Conservation (phyloP, 371 early-diverging fungal genomes). For the Circinella minor region DNA sequence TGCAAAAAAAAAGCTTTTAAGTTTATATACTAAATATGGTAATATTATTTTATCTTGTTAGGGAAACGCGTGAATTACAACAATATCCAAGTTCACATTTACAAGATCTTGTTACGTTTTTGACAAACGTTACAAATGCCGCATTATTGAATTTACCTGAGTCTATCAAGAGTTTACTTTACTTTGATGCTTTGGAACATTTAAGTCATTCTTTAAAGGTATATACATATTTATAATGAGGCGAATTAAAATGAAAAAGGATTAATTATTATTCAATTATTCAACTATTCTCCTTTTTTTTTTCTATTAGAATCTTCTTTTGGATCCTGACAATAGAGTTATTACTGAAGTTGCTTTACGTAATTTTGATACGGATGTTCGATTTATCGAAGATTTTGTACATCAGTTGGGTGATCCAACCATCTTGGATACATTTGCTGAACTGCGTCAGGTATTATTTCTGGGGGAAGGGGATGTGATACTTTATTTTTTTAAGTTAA, state of each 20-base stretch:
- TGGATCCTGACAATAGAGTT: slow-evolving; percentile 66
- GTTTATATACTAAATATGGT: too few species aligned
- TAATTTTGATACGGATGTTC: slow-evolving; percentile 74
- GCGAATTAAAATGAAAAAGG: neutral
- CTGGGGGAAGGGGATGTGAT: too few species aligned
- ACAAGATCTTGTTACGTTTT: slow-evolving; percentile 74
- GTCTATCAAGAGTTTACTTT: slow-evolving; percentile 69
- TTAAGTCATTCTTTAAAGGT: slow-evolving; percentile 70
- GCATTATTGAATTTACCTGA: slow-evolving; percentile 74
- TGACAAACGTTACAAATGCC: slow-evolving; percentile 73
- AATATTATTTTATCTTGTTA: slow-evolving; percentile 5
- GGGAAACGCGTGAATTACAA: slow-evolving; percentile 45
- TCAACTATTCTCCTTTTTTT: neutral
- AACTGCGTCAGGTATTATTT: slow-evolving; percentile 71
- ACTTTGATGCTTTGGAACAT: slow-evolving; percentile 80
- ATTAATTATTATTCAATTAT: too few species aligned
- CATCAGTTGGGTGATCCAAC: slow-evolving; percentile 67
- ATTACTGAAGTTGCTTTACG: slow-evolving; percentile 69
- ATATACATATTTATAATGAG: neutral
- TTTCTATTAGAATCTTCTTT: slow-evolving; percentile 53
- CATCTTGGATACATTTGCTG: slow-evolving; percentile 71
- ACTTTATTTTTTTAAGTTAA: too few species aligned
- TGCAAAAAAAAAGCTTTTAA: neutral
- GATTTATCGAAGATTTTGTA: slow-evolving; percentile 77
- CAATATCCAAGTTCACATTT: slow-evolving; percentile 68